phyloP scores from a whole-genome alignment of 139 green algal species.

The Chlamydomonas applanata region DNA sequence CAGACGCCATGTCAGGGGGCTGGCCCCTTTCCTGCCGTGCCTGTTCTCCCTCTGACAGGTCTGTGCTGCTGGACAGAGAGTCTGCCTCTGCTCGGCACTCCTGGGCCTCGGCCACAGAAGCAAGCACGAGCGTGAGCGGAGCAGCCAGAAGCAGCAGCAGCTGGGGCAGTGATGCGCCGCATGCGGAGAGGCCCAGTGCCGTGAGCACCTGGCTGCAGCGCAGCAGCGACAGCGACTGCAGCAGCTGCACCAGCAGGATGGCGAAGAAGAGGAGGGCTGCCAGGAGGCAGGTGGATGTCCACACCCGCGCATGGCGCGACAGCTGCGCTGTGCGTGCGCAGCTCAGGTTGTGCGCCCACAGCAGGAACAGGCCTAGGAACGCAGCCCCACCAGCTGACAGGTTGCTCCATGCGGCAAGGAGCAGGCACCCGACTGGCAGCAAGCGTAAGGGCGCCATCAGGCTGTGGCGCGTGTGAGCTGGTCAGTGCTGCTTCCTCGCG shows the following conservation, averaged over 20 bases:
- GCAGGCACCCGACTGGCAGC: no score
- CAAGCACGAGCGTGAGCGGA: neutral
- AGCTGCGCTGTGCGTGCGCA: neutral
- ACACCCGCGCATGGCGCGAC: neutral
- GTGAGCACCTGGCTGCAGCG: no score
- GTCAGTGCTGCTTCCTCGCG: no score
- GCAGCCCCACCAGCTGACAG: no score
- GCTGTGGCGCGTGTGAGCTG: no score
- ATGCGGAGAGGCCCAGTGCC: neutral
- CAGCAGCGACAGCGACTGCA: neutral
- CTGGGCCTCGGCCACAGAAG: neutral
- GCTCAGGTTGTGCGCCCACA: neutral
- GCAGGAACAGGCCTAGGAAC: neutral
- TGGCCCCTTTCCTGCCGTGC: neutral
- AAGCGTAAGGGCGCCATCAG: no score
- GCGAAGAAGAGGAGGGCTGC: constrained; percentile 1
- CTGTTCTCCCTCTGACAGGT: neutral
- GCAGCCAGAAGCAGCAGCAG: neutral
- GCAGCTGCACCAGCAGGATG: constrained; percentile 1
- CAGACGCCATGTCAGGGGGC: no score
- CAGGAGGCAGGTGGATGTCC: neutral
- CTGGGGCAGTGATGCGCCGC: neutral
- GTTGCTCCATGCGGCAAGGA: no score
- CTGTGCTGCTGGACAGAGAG: neutral
- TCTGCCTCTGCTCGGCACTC: neutral